Conservation (phyloP, 257 asterid genomes). For the Fraxinus anomala region DNA sequence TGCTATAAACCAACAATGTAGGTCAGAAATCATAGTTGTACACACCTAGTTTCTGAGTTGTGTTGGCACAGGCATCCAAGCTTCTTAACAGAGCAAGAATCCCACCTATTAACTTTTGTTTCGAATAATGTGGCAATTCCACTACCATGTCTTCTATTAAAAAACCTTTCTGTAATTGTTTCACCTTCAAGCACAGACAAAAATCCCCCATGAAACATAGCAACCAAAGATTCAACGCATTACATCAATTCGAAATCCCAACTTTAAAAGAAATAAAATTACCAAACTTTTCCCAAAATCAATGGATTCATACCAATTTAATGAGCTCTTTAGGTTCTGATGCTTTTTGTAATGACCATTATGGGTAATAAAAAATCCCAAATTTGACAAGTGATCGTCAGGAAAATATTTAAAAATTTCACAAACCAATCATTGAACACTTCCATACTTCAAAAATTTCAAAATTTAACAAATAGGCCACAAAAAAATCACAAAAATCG, state of each 20-base stretch:
- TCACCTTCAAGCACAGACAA: constrained; percentile 51
- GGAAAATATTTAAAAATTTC: background rate
- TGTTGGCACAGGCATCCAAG: constrained; percentile 53
- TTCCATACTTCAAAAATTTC: constrained; percentile 4
- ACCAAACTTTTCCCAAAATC: background rate
- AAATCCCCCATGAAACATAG: background rate
- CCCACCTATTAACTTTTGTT: constrained; percentile 59
- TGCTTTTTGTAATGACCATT: too few species aligned
- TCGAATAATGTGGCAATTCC: constrained; percentile 61
- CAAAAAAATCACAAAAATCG: constrained; percentile 13
- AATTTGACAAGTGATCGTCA: constrained; percentile 3
- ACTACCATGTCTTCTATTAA: constrained; percentile 48
- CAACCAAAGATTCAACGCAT: background rate
- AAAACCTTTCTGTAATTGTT: constrained; percentile 42
- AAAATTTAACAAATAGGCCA: constrained; percentile 25
- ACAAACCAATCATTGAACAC: constrained; percentile 11
- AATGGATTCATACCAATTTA: too few species aligned
- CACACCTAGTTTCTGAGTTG: constrained; percentile 63
- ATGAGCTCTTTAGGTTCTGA: too few species aligned
- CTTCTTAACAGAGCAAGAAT: constrained; percentile 54
- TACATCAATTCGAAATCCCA: constrained; percentile 10
- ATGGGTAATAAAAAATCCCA: background rate
- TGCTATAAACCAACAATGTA: background rate
- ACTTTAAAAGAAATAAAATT: background rate
- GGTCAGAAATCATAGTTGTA: constrained; percentile 16